These are phyloP conservation scores for Pelargonium fulgidum DNA, from an alignment of 441 rosid species.

Conservation along the genomic window DNA sequence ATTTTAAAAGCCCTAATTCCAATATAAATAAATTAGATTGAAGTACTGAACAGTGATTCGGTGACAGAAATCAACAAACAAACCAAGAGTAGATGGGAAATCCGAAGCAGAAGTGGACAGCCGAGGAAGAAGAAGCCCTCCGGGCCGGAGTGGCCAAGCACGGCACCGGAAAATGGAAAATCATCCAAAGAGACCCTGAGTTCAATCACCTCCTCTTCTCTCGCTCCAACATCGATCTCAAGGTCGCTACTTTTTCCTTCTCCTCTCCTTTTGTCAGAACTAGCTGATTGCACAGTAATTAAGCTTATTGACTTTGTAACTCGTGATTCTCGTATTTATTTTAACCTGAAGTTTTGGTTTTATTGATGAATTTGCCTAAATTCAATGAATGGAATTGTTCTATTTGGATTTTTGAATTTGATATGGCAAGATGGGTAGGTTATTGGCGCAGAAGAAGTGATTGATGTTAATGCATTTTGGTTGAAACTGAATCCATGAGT, in stretches of 20 bases:
- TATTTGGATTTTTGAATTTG: neutral
- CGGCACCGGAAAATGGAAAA: constrained; percentile 87
- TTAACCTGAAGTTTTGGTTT: neutral
- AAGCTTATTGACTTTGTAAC: neutral
- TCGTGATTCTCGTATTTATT: neutral
- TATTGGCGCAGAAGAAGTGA: neutral
- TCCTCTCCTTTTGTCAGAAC: neutral
- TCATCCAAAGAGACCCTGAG: constrained; percentile 74
- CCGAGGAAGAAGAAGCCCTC: constrained; percentile 77
- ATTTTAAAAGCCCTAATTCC: no score
- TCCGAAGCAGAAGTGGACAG: constrained; percentile 82
- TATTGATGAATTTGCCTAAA: no score
- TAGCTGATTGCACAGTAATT: neutral
- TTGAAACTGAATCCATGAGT: neutral
- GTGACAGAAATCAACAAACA: neutral
- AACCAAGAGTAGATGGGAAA: constrained; percentile 42
- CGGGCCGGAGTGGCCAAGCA: constrained; percentile 71
- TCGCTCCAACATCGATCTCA: constrained; percentile 89
- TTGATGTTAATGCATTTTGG: no score
- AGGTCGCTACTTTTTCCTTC: constrained; percentile 30
- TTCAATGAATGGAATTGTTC: neutral
- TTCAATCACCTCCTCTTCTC: constrained; percentile 51
- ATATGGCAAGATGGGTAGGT: neutral
- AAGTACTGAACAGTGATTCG: neutral
- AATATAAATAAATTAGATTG: no score